Evolutionary conservation across 2,329 filamentous ascomycete species (phyloP).

Genomic region (Diaporthe vexans): DNA sequence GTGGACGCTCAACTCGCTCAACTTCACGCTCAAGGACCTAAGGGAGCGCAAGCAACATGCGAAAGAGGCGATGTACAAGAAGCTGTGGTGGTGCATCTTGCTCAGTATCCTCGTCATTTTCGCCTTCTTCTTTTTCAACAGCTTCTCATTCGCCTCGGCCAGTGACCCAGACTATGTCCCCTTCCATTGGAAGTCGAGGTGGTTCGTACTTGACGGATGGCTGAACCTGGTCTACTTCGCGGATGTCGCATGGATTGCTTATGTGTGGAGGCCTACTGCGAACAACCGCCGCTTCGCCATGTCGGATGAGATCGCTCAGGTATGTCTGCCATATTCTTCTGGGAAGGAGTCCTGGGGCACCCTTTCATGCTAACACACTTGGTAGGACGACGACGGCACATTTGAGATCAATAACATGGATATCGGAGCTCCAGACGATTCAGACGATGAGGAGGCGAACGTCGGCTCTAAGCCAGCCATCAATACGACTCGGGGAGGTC

Average conservation of each 20-base stretch:
- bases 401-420: constrained; percentile 97
- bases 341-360: background rate
- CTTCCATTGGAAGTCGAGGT: constrained; percentile 96
- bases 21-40: constrained; percentile 96
- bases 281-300: constrained; percentile 98
- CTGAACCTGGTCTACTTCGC: constrained; percentile 95
- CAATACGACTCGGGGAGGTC: constrained; percentile 40
- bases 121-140: constrained; percentile 98
- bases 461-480: constrained; percentile 55
- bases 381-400: constrained; percentile 88
- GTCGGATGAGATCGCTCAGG: constrained; percentile 91
- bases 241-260: constrained; percentile 93
- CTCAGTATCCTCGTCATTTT: constrained; percentile 95
- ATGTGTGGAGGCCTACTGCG: constrained; percentile 94
- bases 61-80: constrained; percentile 97
- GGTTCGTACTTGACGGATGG: constrained; percentile 98
- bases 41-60: constrained; percentile 92
- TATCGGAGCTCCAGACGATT: constrained; percentile 80
- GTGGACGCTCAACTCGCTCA: constrained; percentile 97
- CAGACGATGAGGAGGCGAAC: constrained; percentile 70
- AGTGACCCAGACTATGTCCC: constrained; percentile 91
- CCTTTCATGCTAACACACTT: constrained; percentile 59
- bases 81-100: constrained; percentile 98
- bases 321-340: background rate
- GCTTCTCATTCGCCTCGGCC: constrained; percentile 90